phyloP scores from a whole-genome alignment of 371 early-diverging fungal genomes.

The Mortierella sp. region DNA sequence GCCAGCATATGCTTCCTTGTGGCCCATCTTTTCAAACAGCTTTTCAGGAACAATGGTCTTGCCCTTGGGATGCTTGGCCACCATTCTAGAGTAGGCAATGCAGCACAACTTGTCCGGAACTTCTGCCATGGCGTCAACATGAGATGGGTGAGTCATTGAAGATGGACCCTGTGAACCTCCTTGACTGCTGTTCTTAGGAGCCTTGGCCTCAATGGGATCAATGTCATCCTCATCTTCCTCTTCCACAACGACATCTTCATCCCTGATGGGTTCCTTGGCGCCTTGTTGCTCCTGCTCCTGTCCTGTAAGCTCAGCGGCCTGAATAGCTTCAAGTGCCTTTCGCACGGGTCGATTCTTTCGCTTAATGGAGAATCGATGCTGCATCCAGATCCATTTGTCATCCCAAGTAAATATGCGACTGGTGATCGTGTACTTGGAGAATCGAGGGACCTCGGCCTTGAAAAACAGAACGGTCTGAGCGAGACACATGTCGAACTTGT shows the following conservation, averaged over 20 bases:
- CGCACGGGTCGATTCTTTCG: conserved; percentile 28
- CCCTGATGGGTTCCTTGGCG: conserved; percentile 6
- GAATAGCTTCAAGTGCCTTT: conserved; percentile 13
- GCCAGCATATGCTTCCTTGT: conserved; percentile 41
- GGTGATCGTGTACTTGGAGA: conserved; percentile 62
- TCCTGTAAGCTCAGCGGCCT: conserved; percentile 6
- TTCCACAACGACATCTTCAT: conserved; percentile 35
- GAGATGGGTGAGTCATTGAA: background rate
- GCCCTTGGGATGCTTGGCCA: conserved; percentile 50
- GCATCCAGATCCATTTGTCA: conserved; percentile 64
- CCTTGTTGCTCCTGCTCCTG: background rate
- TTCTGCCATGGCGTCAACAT: conserved; percentile 7
- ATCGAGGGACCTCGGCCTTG: conserved; percentile 65
- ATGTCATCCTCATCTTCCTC: conserved; percentile 54
- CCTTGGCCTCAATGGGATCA: conserved; percentile 49
- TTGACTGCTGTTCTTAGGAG: background rate
- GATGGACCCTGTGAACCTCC: background rate
- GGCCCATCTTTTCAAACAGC: conserved; percentile 42
- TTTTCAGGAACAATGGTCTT: conserved; percentile 46
- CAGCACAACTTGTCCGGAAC: conserved; percentile 47
- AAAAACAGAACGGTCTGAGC: conserved; percentile 56
- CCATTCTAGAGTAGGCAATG: conserved; percentile 50
- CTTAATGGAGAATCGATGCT: conserved; percentile 50
- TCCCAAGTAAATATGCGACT: conserved; percentile 68
- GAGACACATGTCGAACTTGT: conserved; percentile 44